Evolutionary conservation across 192 early-diverging fungal genomes (phyloP).

Genomic region (Coemansia sp.): DNA sequence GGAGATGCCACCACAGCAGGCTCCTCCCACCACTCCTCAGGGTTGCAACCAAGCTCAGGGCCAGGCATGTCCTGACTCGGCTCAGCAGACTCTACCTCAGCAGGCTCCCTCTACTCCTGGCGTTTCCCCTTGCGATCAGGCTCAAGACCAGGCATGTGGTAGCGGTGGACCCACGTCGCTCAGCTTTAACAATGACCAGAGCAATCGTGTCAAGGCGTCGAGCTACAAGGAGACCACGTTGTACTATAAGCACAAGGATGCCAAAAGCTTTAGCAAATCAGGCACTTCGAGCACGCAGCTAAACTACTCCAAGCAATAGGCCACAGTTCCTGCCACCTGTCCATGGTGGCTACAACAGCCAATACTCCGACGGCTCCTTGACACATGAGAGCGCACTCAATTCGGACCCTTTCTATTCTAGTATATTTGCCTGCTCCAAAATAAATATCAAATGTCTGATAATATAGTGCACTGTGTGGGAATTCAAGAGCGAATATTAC

Average conservation of each 20-base stretch:
- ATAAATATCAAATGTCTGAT: too few species aligned
- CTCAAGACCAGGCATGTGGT: conserved; percentile 1
- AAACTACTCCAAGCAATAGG: conserved; percentile 11
- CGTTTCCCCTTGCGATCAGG: conserved; percentile 1
- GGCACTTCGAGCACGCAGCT: conserved; percentile 29
- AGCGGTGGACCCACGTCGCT: conserved; percentile 3
- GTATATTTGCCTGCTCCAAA: too few species aligned
- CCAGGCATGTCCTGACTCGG: not conserved
- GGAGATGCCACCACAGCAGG: not conserved
- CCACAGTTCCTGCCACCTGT: not conserved
- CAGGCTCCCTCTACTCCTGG: not conserved
- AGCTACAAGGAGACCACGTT: conserved; percentile 28
- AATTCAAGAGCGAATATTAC: too few species aligned
- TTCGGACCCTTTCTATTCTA: too few species aligned
- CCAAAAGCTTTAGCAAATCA: conserved; percentile 14
- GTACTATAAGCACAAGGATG: conserved; percentile 45
- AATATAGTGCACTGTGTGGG: too few species aligned
- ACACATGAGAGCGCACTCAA: too few species aligned
- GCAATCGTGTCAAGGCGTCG: conserved; percentile 13
- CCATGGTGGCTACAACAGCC: too few species aligned
- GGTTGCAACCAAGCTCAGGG: not conserved
- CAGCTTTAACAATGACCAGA: conserved; percentile 29
- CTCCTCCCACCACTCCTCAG: not conserved
- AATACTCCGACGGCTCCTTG: too few species aligned
- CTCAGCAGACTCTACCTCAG: not conserved